A percentile compares a stretch with the other conserved stretches of the same genome.
These are phyloP conservation scores for Phyllosticta ampelicida DNA, from an alignment of 2,329 filamentous ascomycete genomes.

Conservation along the genomic window DNA sequence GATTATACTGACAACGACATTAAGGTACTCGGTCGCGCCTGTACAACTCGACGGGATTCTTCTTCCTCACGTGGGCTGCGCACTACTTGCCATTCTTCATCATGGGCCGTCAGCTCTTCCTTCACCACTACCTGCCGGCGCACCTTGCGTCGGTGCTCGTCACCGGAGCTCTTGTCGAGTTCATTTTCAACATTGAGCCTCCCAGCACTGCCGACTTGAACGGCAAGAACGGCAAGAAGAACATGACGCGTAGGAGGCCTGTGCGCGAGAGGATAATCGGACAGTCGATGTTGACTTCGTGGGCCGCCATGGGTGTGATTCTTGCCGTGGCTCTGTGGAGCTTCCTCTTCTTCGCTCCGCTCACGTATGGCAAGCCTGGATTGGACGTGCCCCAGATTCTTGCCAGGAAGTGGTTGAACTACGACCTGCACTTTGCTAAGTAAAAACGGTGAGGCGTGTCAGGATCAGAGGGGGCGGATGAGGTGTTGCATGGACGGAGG, in stretches of 20 bases:
- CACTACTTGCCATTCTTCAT: conserved; percentile 97
- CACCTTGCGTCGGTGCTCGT: conserved; percentile 87
- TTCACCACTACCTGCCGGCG: conserved; percentile 94
- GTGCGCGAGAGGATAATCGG: conserved; percentile 70
- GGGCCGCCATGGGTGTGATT: conserved; percentile 67
- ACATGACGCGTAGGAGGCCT: conserved; percentile 39
- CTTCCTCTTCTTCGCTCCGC: conserved; percentile 87
- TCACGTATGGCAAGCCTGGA: conserved; percentile 92
- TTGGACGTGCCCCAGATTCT: conserved; percentile 68
- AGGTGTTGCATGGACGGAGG: neutral
- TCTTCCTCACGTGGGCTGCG: conserved; percentile 95
- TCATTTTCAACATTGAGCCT: conserved; percentile 87
- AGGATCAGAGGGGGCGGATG: neutral
- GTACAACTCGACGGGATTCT: conserved; percentile 98
- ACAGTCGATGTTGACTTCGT: conserved; percentile 66
- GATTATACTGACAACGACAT: conserved; percentile 21
- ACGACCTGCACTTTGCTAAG: conserved; percentile 98
- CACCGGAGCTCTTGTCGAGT: conserved; percentile 83
- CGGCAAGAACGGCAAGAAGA: conserved; percentile 24
- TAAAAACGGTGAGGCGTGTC: conserved; percentile 36
- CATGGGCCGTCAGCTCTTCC: conserved; percentile 95
- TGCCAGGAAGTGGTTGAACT: conserved; percentile 87
- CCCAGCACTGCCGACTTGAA: conserved; percentile 23
- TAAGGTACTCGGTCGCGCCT: conserved; percentile 82
- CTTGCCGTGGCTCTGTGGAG: conserved; percentile 57